Conservation (phyloP, 805 yeast genomes). For the Jamesozyma spencerorum region DNA sequence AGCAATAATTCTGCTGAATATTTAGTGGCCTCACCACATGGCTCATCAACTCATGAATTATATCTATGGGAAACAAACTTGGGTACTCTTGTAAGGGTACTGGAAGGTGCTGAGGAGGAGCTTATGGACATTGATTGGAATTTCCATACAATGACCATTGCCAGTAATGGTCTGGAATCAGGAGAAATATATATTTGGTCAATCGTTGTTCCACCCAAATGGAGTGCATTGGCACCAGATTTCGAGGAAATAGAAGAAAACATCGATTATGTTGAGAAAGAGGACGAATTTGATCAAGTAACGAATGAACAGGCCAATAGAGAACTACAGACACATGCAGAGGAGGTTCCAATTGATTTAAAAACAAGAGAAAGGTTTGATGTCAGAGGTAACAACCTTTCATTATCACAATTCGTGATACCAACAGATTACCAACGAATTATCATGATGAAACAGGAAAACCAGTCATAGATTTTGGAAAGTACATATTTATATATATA, state of each 20-base stretch:
- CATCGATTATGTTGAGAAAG: conserved; percentile 76
- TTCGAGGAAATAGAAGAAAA: conserved; percentile 91
- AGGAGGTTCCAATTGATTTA: conserved; percentile 55
- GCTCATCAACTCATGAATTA: conserved; percentile 72
- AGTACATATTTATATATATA: not conserved
- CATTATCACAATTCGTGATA: conserved; percentile 46
- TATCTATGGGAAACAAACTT: conserved; percentile 87
- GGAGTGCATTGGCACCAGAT: conserved; percentile 96
- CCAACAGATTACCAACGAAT: conserved; percentile 38
- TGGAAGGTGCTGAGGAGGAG: conserved; percentile 84
- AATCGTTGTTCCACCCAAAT: conserved; percentile 73
- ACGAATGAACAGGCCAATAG: conserved; percentile 48
- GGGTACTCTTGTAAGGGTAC: conserved; percentile 80
- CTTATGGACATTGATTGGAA: conserved; percentile 84
- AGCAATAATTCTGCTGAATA: conserved; percentile 71
- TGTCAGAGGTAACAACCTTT: conserved; percentile 60
- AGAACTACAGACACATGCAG: conserved; percentile 49
- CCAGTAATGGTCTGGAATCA: conserved; percentile 77
- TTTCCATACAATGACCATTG: conserved; percentile 58
- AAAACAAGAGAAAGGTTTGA: conserved; percentile 52
- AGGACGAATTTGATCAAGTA: conserved; percentile 82
- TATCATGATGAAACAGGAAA: conserved; percentile 13
- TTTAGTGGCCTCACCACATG: conserved; percentile 80
- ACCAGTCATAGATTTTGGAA: too few relatives aligned
- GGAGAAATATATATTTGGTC: conserved; percentile 81